Base-by-base conservation (phyloP, 2,329 filamentous ascomycete species). In the Botrytis aclada region DNA sequence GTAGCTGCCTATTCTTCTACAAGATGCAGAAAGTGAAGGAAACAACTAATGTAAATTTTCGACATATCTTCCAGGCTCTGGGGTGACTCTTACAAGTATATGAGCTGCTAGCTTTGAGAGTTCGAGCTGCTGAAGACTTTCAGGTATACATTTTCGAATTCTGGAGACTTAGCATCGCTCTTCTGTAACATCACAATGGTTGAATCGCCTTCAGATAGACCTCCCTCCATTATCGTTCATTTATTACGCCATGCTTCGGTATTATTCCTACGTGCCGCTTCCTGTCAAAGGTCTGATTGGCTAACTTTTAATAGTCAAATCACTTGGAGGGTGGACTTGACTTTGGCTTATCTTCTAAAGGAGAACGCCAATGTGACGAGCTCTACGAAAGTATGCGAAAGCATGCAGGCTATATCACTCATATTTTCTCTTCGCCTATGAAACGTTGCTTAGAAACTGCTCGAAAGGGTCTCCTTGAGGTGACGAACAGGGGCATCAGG, bases 391-490 rank as follows among this genome's bases (percentile, higher is more conserved):
- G 10, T 7, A 61, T 70, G 67, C 67, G 37, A 32, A 61, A 60
- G 4, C 54, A 70, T 12, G 67, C 67, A 37, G 20, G 45, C 0
- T 37, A 70, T 22, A 61, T 61, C 14, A 47, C 67, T n/a, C 39
- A 61, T n/a, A 61, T 70, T 20, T 61, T 70, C n/a, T 70, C 39
- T 12, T 70, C 54, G 20, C 67, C 67, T 9, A 70, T 70, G 54
- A 61, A 45, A 47, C 39, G 67, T 20, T 70, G 54, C 16, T 25
- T 61, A 22, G 29, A 61, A 45, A 70, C 67, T 43, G 67, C 67
- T 14, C 51, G 54, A n/a, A 60, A 61, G 10, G 67, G 67, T n/a
- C 37, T 70, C 25, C 67, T n/a, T 10, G 54, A 61, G 8, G 67
- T 14, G 29, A 70, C 29, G 25, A n/a, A 25, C 2, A 45, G 67